Evolutionary conservation across 352 stramenopile genomes (phyloP), one percentile per base, ranked within the genome.

Genomic region (Pythium vanterpoolii): DNA sequence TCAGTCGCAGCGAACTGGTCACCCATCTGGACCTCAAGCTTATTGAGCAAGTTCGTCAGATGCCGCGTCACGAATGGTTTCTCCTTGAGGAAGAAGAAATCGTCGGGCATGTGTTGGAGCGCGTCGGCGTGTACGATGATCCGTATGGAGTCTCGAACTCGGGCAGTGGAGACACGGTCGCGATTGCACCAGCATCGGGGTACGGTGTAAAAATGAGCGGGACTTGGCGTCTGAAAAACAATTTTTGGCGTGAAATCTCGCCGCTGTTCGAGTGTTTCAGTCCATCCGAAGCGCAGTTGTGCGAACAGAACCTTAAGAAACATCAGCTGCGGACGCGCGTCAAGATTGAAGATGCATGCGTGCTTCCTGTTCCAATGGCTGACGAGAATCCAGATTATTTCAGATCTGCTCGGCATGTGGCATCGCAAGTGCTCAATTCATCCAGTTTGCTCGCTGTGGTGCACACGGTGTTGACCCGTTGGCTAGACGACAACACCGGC

Each of bases 51-150:
- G 74, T 90, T n/a, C 87, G 88, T 28, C 78, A 87, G 26, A 58
- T 80, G 26, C 47, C 68, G 14, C 50, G 49, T 0, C 80, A 88
- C 42, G 71, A 79, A 11, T 86, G 76, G 73, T 68, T 72, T 38
- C 60, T 79, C 18, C 49, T 86, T 6, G 84, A 93, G 56, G 84
- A 93, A 43, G 84, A 93, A 27, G 84, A 93, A 39, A 89, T 93
- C 53, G 34, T 93, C 13, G 83, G 71, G 7, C 67, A 87, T 30
- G 80, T 87, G 28, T 56, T 93, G 0, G 76, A 87, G 24, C 62
- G 60, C 8, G 79, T 91, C 31, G 83, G 81, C 11, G 68, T 76
- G 23, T 87, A 89, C 38, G 68, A 87, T 27, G 76, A 91, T 40
- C 72, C 78, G 9, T 59, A 45, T 11, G 57, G 26, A n/a, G 27